These are phyloP conservation scores for Phytophthora rubi DNA, from an alignment of 352 stramenopile genomes.

Conservation along the genomic window DNA sequence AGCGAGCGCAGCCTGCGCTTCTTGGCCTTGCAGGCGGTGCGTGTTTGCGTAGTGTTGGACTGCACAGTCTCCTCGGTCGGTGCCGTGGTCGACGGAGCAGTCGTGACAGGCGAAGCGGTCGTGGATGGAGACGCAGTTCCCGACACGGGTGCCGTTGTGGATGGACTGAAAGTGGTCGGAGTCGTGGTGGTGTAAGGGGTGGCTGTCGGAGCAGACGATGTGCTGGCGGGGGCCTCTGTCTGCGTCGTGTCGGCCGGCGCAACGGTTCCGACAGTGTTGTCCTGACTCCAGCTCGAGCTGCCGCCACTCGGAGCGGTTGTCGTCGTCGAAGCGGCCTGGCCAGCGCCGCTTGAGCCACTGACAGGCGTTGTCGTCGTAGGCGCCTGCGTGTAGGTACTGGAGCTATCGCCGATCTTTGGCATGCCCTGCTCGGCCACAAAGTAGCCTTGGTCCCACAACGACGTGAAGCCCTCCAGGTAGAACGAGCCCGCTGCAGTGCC, in stretches of 20 bases:
- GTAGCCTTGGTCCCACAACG: slow-evolving; percentile 70
- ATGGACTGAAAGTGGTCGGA: slow-evolving; percentile 5
- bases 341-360: slow-evolving; percentile 4
- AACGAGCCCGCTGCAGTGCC: slow-evolving; percentile 55
- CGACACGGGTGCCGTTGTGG: slow-evolving; percentile 1
- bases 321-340: slow-evolving; percentile 11
- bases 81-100: slow-evolving; percentile 1
- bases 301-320: slow-evolving; percentile 9
- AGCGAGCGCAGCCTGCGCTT: slow-evolving; percentile 23
- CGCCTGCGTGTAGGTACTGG: not conserved
- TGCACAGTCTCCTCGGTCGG: slow-evolving; percentile 3
- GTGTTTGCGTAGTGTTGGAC: not conserved
- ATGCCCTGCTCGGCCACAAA: slow-evolving; percentile 48
- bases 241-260: slow-evolving; percentile 15
- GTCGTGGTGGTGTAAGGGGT: slow-evolving; percentile 6
- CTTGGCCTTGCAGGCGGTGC: slow-evolving; percentile 30
- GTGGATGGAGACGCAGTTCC: slow-evolving; percentile 9
- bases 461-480: slow-evolving; percentile 53
- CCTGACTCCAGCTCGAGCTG: slow-evolving; percentile 25
- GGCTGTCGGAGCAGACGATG: slow-evolving; percentile 11
- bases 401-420: slow-evolving; percentile 24
- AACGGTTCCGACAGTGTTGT: slow-evolving; percentile 22
- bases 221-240: slow-evolving; percentile 11
- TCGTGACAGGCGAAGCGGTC: slow-evolving; percentile 12
- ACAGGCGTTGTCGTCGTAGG: slow-evolving; percentile 3